Base-by-base conservation (phyloP, 1,284 basidiomycete species). In the Cryptococcus deneoformans region DNA sequence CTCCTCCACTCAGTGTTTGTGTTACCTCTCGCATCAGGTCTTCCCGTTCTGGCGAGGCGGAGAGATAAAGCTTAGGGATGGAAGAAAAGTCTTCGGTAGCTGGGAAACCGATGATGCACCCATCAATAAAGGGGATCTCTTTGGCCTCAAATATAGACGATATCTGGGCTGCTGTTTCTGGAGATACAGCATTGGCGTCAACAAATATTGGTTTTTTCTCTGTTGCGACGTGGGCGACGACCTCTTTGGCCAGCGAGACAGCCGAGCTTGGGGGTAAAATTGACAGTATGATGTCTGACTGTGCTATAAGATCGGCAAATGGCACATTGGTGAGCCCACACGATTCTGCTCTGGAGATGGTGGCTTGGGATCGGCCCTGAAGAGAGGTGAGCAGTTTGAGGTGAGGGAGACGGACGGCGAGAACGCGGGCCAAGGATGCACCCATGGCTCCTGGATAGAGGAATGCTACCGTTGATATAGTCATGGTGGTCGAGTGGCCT, bases 401-500 rank as follows among this genome's bases (percentile, higher is more conserved):
- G 12, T 56, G 45, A 1, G 63, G 63, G 6, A 55, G 51, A 9
- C 54, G 61, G 12, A n/a, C n/a, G 47, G 52, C 49, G 10, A 65
- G 63, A 7, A 53, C 39, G 1, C 36, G 40, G 2, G 63, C 63
- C 37, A 65, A 58, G 35, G 61, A 57, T 6, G 63, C 53, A 14
- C 63, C 63, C 63, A 65, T 65, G 2, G 61, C 56, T 11, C 63
- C 63, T 2, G 63, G 63, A 54, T 63, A 65, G 16, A 65, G 63
- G 35, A 65, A 46, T 20, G 54, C 58, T 50, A 65, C 53, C 24
- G 61, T 59, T 14, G 46, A 7, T 16, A 57, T 53, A 11, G 59
- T 11, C 54, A 55, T 55, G 29, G 29, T 5, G 29, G 29, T 29
- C 29, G 5, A 29, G 5, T 29, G 29, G 5, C 29, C 29, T 29